phyloP scores from a whole-genome alignment of 202 grass and related monocot species.

The Miscanthus sacchariflorus region DNA sequence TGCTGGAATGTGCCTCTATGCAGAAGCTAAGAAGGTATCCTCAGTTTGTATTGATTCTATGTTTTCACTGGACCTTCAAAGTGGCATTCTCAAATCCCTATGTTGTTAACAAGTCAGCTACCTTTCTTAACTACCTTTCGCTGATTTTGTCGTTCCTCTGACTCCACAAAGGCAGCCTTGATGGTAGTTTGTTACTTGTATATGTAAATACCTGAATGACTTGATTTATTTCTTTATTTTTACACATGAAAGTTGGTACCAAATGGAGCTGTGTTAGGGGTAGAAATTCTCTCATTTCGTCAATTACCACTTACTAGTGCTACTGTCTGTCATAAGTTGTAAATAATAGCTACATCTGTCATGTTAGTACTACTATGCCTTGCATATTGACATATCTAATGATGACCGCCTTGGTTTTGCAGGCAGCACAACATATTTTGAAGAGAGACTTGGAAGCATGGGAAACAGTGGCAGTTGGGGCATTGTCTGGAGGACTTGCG shows the following conservation, averaged over 20 bases:
- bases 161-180: constrained; percentile 15
- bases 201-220: too few species aligned
- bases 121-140: not conserved
- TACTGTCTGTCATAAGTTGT: not conserved
- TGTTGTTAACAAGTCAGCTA: not conserved
- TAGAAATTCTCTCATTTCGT: not conserved
- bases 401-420: constrained; percentile 35
- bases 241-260: not conserved
- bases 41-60: not conserved
- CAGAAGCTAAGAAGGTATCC: constrained; percentile 94
- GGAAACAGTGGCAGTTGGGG: constrained; percentile 87
- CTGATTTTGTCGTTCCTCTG: not conserved
- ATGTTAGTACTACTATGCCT: not conserved
- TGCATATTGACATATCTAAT: constrained; percentile 16
- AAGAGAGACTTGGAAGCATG: constrained; percentile 86
- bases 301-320: not conserved
- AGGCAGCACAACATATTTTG: constrained; percentile 77
- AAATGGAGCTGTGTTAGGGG: not conserved
- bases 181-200: too few species aligned
- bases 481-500: constrained; percentile 87
- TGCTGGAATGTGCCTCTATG: constrained; percentile 92
- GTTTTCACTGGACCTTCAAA: not conserved
- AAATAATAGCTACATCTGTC: not conserved
- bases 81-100: not conserved
- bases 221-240: not conserved